Base-by-base conservation (phyloP, 1,284 basidiomycete genomes). In the Pseudozyma sp. region DNA sequence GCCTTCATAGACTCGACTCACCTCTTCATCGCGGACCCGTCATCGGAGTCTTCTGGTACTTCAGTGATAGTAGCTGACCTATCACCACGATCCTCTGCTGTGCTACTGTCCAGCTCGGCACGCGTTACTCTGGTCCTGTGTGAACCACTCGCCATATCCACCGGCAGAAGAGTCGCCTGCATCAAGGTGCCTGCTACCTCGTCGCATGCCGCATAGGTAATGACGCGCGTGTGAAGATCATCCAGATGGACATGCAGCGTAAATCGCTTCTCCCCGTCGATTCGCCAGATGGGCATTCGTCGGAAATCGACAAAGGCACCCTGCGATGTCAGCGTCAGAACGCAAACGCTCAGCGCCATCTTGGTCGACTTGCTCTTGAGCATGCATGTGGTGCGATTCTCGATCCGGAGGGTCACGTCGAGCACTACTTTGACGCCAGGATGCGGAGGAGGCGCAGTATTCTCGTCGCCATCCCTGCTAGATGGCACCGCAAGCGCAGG, bases 221-320 rank as follows among this genome's bases (percentile, higher is more conserved):
- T 19, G 43, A 86, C 53, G 5, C 78, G 78, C 49, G 80, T 79
- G 8, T 69, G 77, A 0, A 80, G 81, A 57, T 81, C 79, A 34
- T 68, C 61, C 14, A 86, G 77, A 1, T 65, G 39, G 34, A 80
- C 76, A 1, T 65, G 63, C 31, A 85, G 12, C 10, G 62, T 62
- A 50, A 80, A 80, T 19, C 66, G 62, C 52, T 79, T 77, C 35
- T 58, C 65, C 2, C 51, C 34, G 40, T 59, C 49, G 16, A 76
- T 64, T 6, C 69, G 61, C 59, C 58, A 74, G 31, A 80, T 53
- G 11, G 72, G 76, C 60, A 77, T 70, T 14, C 77, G 63, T 38
- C 77, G 63, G 39, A 77, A 80, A 31, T 79, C 78, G 49, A 72
- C 60, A 43, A 50, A 76, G 21, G 58, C 43, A 19, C 59, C 48